Percentiles rank a stretch among this genome's conserved stretches.
Conservation (phyloP, 345 rosid species). For the Kernera saxatilis region DNA sequence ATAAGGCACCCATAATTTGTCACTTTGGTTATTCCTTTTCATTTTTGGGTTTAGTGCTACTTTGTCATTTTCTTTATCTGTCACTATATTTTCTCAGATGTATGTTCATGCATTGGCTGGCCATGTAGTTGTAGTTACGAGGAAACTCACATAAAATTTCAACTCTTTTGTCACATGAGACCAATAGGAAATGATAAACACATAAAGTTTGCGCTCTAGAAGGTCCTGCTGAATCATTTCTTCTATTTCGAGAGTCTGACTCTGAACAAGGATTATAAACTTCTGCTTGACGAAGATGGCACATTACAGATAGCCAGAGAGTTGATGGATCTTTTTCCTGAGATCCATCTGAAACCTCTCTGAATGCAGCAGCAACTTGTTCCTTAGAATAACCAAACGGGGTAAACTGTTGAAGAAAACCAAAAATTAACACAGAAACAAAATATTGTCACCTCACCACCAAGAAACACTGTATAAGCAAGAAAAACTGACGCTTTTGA, state of each 20-base stretch:
- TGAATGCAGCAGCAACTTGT: constrained; percentile 46
- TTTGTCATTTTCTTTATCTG: neutral
- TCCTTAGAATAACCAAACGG: constrained; percentile 62
- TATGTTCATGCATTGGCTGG: constrained; percentile 31
- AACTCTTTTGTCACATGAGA: constrained; percentile 22
- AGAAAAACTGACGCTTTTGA: neutral
- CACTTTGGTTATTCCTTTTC: neutral
- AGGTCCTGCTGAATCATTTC: constrained; percentile 20
- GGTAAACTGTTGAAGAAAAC: constrained; percentile 38
- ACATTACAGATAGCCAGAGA: constrained; percentile 59
- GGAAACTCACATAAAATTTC: neutral
- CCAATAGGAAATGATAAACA: neutral
- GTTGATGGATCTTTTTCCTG: constrained; percentile 48
- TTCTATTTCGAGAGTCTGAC: constrained; percentile 26
- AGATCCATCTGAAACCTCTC: constrained; percentile 57
- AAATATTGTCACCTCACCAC: neutral
- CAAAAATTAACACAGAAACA: neutral
- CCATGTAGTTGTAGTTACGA: constrained; percentile 24
- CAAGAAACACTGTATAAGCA: no score
- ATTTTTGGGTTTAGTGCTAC: neutral
- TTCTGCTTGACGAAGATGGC: constrained; percentile 64
- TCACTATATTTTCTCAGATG: neutral
- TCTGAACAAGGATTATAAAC: constrained; percentile 43
- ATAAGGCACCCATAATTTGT: neutral
- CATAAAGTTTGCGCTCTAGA: neutral